Base-by-base conservation (phyloP, 1,284 basidiomycete genomes). In the Leccinum fuscescens region DNA sequence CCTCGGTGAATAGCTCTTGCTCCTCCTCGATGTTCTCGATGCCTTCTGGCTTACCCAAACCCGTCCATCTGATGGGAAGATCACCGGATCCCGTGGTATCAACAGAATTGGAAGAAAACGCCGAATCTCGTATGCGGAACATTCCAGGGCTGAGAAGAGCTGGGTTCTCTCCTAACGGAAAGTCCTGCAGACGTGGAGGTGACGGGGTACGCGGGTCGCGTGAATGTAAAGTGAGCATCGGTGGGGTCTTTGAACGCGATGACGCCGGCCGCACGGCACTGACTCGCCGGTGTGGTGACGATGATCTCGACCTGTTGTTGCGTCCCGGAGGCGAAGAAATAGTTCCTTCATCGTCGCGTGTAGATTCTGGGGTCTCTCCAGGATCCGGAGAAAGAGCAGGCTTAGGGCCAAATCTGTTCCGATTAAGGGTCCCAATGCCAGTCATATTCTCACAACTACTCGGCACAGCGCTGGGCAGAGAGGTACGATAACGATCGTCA, bases 391-490 rank as follows among this genome's bases (percentile, higher is more conserved):
- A 48, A 58, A 64, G 55, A 33, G 20, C 33, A 15, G 53, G 35
- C 63, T 66, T 75, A 33, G 73, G 63, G 29, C 62, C 31, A 50
- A 73, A 68, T 63, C 61, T 71, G 52, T 60, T 64, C 24, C 74
- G 72, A 60, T 62, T 65, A 33, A 71, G 72, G 14, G 85, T 78
- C 37, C 88, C 88, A 35, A 90, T 66, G 15, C 88, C 89, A 4
- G 84, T 85, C 81, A 86, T 82, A 62, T 86, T 82, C 61, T 84
- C 78, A 53, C 77, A 76, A 52, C 72, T 76, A 60, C 76, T 80
- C 7, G 83, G 77, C 31, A 86, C 77, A 7, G 75, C 76, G 64
- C 83, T 86, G 15, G 83, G 82, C 35, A 84, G 71, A 52, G 80
- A 73, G 11, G 77, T 77, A 24, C 81, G 77, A 54, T 77, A 69